A percentile compares a stretch with the other conserved stretches of the same genome.
Conservation (phyloP, 2,329 filamentous ascomycete genomes). For the Macrophomina phaseolina region DNA sequence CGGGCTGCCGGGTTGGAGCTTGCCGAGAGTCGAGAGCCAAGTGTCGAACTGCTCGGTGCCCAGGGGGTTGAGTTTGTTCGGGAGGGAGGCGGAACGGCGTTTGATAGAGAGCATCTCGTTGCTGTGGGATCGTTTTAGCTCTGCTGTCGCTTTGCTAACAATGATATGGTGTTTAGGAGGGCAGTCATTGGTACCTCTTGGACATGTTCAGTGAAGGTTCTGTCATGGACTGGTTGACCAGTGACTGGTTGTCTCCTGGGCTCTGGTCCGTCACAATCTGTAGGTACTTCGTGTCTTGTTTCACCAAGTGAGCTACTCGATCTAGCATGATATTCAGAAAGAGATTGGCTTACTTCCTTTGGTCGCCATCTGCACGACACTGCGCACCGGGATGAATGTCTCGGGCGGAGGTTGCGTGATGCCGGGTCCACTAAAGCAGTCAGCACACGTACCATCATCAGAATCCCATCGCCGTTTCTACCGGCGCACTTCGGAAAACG, state of each 20-base stretch:
- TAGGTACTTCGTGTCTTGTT: slow-evolving; percentile 32
- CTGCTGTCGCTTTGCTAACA: no score
- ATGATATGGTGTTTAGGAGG: no score
- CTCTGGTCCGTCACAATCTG: slow-evolving; percentile 30
- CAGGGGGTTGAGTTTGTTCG: slow-evolving; percentile 20
- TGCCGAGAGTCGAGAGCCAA: slow-evolving; percentile 30
- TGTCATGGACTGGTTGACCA: slow-evolving; percentile 2
- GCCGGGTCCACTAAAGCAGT: slow-evolving; percentile 6
- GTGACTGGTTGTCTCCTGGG: slow-evolving; percentile 2
- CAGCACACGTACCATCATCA: background rate
- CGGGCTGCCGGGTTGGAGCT: slow-evolving; percentile 3
- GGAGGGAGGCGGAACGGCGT: slow-evolving; percentile 21
- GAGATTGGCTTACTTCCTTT: slow-evolving; percentile 36
- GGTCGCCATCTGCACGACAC: slow-evolving; percentile 42
- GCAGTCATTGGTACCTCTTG: background rate
- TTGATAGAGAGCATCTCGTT: slow-evolving; percentile 20
- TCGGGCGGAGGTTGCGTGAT: slow-evolving; percentile 11
- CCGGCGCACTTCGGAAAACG: background rate
- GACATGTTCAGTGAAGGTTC: background rate
- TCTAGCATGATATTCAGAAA: background rate
- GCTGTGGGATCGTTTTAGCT: background rate
- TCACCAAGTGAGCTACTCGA: background rate
- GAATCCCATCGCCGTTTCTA: no score
- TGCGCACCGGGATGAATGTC: slow-evolving; percentile 31
- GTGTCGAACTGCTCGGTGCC: slow-evolving; percentile 31